Evolutionary conservation across 495 filamentous ascomycete species (phyloP).

Genomic region (Aspergillus kassunensis): DNA sequence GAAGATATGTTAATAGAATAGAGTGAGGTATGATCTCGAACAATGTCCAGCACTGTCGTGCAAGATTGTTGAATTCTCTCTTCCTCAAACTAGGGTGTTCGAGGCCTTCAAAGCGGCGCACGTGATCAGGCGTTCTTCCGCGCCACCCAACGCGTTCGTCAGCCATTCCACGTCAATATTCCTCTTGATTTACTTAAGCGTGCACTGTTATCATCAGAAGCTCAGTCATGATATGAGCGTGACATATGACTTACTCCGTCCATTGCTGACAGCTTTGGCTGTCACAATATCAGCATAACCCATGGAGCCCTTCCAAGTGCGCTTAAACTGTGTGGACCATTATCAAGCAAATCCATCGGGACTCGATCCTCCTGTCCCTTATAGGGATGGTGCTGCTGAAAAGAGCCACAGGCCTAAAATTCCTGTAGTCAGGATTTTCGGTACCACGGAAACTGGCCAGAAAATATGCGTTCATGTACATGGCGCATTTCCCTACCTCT

Average conservation of each 20-base stretch:
- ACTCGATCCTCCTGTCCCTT: conserved; percentile 76
- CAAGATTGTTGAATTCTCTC: not conserved
- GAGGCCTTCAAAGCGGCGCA: conserved; percentile 12
- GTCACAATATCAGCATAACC: conserved; percentile 17
- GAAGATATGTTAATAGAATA: not conserved
- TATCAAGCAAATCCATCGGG: conserved; percentile 75
- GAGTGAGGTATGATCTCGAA: not conserved
- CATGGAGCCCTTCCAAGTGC: conserved; percentile 75
- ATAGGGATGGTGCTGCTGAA: conserved; percentile 47
- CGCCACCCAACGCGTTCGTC: conserved; percentile 19
- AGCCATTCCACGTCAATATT: not conserved
- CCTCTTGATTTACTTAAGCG: not conserved
- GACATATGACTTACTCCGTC: conserved; percentile 15
- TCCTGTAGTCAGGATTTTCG: conserved; percentile 88
- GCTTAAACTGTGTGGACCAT: conserved; percentile 91
- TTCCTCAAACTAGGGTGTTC: not conserved
- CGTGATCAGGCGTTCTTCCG: conserved; percentile 33
- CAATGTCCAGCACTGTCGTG: conserved; percentile 10
- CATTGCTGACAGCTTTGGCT: conserved; percentile 27
- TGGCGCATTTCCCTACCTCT: conserved; percentile 92
- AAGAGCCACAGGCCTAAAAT: conserved; percentile 61
- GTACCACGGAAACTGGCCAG: conserved; percentile 90
- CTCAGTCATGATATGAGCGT: conserved; percentile 7
- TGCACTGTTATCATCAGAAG: not conserved
- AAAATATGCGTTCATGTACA: conserved; percentile 96